Evolutionary conservation across 371 early-diverging fungal genomes (phyloP), one percentile per base, ranked within the genome.

Genomic region (Saksenaea oblongispora): DNA sequence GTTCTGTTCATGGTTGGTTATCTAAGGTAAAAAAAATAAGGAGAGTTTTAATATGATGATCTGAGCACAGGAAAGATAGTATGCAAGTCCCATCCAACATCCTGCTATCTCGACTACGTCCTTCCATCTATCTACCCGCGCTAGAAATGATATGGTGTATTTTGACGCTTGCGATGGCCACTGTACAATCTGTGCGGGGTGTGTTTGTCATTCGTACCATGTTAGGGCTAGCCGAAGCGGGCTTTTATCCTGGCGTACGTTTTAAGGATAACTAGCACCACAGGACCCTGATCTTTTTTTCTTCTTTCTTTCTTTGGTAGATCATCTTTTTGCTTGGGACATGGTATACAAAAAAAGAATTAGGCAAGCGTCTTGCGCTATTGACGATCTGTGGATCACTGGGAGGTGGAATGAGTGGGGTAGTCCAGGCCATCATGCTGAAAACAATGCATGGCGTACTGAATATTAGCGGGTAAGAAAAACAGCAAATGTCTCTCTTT

Each of bases 71-170:
- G 7, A 31, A 2, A 31, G 7, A 14, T 59, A 81, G 81, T 11
- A 82, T 82, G 83, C 83, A 88, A 41, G 67, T 87, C 39, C 89
- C 89, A 5, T 85, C 87, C 11, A 88, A 88, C 72, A 69, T 87
- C 53, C 34, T 87, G 0, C 61, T 88, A 15, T 83, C 87, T 15
- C 67, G 70, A 22, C 63, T 74, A 34, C 75, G 79, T 9, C 89
- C 89, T 2, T 76, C 80, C 0, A 56, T 65, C 24, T 88, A 86
- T 70, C 70, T 89, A 42, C 82, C 85, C 5, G 44, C 71, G 0
- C 65, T 87, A 17, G 84, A 84, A 37, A 54, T 78, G 18, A 56
- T 80, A 13, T 89, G 89, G 88, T 81, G 84, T 35, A 14, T 84
- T 8, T 54, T 85, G 59, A 84, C 84, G 28, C 66, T 86, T 39